phyloP scores from a whole-genome alignment of 495 filamentous ascomycete genomes.

The Neurospora sp. region DNA sequence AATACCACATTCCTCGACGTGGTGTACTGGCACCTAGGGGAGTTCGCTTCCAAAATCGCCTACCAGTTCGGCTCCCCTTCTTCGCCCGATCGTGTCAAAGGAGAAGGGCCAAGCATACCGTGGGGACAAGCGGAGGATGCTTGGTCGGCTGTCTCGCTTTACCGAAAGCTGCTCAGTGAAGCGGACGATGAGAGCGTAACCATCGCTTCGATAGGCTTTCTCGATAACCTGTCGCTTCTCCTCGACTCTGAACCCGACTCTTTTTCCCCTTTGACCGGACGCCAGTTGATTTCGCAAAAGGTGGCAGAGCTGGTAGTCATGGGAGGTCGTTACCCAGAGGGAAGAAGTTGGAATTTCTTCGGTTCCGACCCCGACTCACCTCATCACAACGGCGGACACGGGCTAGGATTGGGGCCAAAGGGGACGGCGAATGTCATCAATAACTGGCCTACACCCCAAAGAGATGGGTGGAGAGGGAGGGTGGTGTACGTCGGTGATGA shows the following conservation, averaged over 20 bases:
- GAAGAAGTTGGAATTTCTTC: constrained; percentile 34
- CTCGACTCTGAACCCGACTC: constrained; percentile 28
- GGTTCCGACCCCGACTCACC: constrained; percentile 17
- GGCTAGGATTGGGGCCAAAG: background rate
- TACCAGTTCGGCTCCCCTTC: background rate
- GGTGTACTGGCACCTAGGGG: constrained; percentile 20
- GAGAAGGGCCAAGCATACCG: constrained; percentile 28
- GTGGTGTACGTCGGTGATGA: constrained; percentile 29
- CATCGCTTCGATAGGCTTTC: constrained; percentile 33
- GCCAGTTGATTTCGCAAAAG: constrained; percentile 27
- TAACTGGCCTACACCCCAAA: background rate
- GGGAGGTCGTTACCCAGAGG: constrained; percentile 36
- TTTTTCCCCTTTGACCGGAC: constrained; percentile 23
- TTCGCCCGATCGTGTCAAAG: constrained; percentile 6
- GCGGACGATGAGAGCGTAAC: constrained; percentile 28
- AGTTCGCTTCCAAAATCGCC: constrained; percentile 6
- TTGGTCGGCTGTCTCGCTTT: constrained; percentile 27
- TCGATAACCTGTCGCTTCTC: constrained; percentile 33
- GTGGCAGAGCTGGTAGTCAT: constrained; percentile 36
- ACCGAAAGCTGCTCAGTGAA: constrained; percentile 28
- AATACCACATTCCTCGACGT: constrained; percentile 34
- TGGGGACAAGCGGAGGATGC: constrained; percentile 24
- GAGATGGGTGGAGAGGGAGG: constrained; percentile 19
- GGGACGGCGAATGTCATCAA: constrained; percentile 28
- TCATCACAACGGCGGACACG: background rate